These are phyloP conservation scores for Ceratorhiza oryzae-sativae DNA, from an alignment of 1,284 basidiomycete species.

Conservation along the genomic window DNA sequence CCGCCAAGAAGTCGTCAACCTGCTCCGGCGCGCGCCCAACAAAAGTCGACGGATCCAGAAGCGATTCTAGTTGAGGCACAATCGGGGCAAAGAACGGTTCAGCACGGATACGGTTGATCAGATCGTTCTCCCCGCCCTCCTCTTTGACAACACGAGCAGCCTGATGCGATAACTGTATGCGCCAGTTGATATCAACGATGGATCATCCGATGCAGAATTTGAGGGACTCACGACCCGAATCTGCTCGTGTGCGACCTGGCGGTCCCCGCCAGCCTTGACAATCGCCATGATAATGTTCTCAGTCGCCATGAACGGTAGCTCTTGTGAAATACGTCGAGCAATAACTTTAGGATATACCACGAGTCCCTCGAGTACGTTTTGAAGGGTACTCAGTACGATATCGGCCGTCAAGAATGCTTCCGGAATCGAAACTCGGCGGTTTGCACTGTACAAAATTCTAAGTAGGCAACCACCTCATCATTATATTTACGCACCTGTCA, in stretches of 20 bases:
- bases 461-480: neutral
- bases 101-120: slow-evolving; percentile 84
- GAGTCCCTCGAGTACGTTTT: slow-evolving; percentile 96
- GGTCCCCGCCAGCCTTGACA: slow-evolving; percentile 91
- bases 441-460: slow-evolving; percentile 67
- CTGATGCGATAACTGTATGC: slow-evolving; percentile 82
- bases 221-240: slow-evolving; percentile 69
- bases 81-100: slow-evolving; percentile 71
- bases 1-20: slow-evolving; percentile 85
- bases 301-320: slow-evolving; percentile 99
- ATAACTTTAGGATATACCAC: slow-evolving; percentile 99
- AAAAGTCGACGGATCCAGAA: slow-evolving; percentile 86
- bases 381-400: slow-evolving; percentile 92
- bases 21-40: slow-evolving; percentile 92
- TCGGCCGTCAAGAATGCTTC: slow-evolving; percentile 98
- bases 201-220: neutral
- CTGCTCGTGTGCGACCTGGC: slow-evolving; percentile 96
- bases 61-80: slow-evolving; percentile 62
- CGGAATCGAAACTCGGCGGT: slow-evolving; percentile 93
- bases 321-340: slow-evolving; percentile 87
- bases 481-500: slow-evolving; percentile 67
- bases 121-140: slow-evolving; percentile 93
- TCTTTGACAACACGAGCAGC: slow-evolving; percentile 95
- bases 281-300: slow-evolving; percentile 99
- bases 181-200: neutral